Conservation (phyloP, 1,139 yeast genomes). For the Eremothecium gossypii region DNA sequence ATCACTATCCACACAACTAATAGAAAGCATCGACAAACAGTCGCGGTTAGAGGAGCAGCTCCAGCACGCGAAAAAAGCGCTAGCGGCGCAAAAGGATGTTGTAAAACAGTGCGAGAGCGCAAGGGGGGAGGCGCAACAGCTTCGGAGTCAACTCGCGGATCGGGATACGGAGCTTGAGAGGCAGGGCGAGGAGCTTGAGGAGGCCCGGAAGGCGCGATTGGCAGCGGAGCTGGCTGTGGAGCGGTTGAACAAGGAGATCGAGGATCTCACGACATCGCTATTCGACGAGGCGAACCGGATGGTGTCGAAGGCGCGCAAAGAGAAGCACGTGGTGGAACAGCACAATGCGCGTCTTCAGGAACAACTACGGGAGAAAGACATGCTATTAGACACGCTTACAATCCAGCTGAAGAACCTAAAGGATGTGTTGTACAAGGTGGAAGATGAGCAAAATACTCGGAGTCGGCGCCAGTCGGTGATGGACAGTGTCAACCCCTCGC, state of each 20-base stretch:
- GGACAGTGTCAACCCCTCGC: constrained; percentile 15
- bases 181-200: constrained; percentile 40
- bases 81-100: constrained; percentile 15
- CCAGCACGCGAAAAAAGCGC: constrained; percentile 21
- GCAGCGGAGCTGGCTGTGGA: constrained; percentile 50
- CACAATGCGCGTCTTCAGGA: constrained; percentile 45
- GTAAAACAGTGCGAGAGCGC: constrained; percentile 12
- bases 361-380: constrained; percentile 65
- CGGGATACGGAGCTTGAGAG: constrained; percentile 35
- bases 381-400: constrained; percentile 54
- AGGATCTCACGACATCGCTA: constrained; percentile 63
- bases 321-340: constrained; percentile 43
- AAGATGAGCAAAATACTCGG: constrained; percentile 28
- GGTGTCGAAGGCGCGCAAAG: constrained; percentile 65
- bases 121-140: constrained; percentile 9
- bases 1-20: constrained; percentile 47
- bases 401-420: constrained; percentile 66
- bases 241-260: constrained; percentile 59
- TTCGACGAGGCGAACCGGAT: constrained; percentile 74
- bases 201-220: constrained; percentile 28
- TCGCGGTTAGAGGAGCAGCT: constrained; percentile 39
- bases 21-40: constrained; percentile 53
- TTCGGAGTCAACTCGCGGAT: constrained; percentile 15
- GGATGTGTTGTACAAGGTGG: constrained; percentile 40
- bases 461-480: constrained; percentile 14